Percentiles rank a stretch among this genome's conserved stretches.
These are phyloP conservation scores for Talaromyces sp. DNA, from an alignment of 2,329 filamentous ascomycete genomes.

Conservation along the genomic window DNA sequence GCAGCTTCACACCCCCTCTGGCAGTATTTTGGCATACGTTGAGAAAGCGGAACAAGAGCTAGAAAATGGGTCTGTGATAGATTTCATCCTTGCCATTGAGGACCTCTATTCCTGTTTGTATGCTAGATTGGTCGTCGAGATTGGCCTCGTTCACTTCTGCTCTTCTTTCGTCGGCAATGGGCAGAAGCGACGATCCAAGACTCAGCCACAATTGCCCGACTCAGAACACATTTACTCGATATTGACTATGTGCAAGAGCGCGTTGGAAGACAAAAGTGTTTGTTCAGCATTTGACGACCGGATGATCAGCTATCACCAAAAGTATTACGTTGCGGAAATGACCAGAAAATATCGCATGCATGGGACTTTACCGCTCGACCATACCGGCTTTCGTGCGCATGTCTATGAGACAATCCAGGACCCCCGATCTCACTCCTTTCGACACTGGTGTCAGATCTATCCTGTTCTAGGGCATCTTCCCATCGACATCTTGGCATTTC, in stretches of 20 bases:
- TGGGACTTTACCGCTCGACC: slow-evolving; percentile 8
- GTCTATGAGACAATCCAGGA: slow-evolving; percentile 26
- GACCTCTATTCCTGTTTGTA: slow-evolving; percentile 38
- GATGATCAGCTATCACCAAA: slow-evolving; percentile 30
- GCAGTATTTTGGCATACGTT: slow-evolving; percentile 32
- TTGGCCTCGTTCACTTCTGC: slow-evolving; percentile 36
- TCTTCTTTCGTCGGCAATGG: slow-evolving; percentile 28
- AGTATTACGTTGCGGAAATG: slow-evolving; percentile 27
- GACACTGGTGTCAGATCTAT: slow-evolving; percentile 31
- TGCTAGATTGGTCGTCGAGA: slow-evolving; percentile 36
- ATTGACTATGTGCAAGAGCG: slow-evolving; percentile 31
- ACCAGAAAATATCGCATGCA: slow-evolving; percentile 20
- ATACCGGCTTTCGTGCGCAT: slow-evolving; percentile 17
- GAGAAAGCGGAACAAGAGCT: slow-evolving; percentile 30
- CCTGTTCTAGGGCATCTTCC: slow-evolving; percentile 31
- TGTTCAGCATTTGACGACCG: slow-evolving; percentile 27
- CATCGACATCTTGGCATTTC: slow-evolving; percentile 26
- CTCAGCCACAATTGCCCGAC: slow-evolving; percentile 30
- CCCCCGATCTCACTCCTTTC: slow-evolving; percentile 23
- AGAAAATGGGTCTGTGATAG: slow-evolving; percentile 25
- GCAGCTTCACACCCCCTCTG: slow-evolving; percentile 31
- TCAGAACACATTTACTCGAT: slow-evolving; percentile 34
- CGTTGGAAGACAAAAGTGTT: slow-evolving; percentile 29
- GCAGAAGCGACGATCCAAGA: slow-evolving; percentile 21
- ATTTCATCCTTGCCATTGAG: slow-evolving; percentile 35